Percentiles rank a stretch among this genome's conserved stretches.
Conservation (phyloP, 2,329 filamentous ascomycete genomes). For the Tolypocladium tropicale region DNA sequence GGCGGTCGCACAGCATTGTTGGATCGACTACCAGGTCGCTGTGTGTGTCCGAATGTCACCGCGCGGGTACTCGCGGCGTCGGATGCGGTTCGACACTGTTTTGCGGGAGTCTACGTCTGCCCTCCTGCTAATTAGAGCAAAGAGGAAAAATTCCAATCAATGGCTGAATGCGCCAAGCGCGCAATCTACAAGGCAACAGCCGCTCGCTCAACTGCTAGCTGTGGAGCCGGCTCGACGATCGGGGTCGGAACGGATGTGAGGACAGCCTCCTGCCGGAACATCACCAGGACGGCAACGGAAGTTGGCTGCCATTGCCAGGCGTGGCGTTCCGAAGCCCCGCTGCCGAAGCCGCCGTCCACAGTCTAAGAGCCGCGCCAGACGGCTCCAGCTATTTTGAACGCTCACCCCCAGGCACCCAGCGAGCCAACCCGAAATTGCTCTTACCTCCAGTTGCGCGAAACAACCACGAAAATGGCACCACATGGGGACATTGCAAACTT, state of each 20-base stretch:
- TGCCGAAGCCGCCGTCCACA: not conserved
- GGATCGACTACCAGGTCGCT: not conserved
- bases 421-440: not conserved
- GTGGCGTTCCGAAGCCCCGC: not conserved
- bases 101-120: not conserved
- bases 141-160: not conserved
- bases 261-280: not conserved
- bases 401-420: not conserved
- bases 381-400: not conserved
- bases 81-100: not conserved
- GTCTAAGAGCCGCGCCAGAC: not conserved
- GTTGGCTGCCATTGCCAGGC: not conserved
- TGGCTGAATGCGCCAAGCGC: not conserved
- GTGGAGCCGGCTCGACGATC: not conserved
- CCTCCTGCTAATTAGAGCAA: not conserved
- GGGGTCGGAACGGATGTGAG: not conserved
- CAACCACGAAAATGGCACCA: not conserved
- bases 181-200: not conserved
- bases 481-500: slow-evolving; percentile 7
- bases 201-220: not conserved
- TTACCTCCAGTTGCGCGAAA: not conserved
- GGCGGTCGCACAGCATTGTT: not conserved
- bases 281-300: not conserved
- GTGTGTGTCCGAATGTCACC: too few species aligned
- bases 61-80: not conserved